phyloP scores from a whole-genome alignment of 306 rosid species.

The Dalbergia oliveri region DNA sequence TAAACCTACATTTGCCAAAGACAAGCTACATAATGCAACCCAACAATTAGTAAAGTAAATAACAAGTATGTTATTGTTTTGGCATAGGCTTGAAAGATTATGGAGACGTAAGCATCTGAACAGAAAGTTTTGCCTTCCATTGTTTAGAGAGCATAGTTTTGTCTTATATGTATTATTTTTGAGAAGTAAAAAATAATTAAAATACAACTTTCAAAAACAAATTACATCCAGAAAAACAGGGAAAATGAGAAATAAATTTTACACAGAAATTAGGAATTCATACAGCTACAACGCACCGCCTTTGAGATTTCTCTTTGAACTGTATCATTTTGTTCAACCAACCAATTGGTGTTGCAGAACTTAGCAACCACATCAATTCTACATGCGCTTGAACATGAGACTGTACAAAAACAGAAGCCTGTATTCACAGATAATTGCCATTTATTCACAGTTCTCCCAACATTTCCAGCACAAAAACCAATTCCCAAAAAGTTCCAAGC shows the following conservation, averaged over 20 bases:
- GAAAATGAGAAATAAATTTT: conserved; percentile 19
- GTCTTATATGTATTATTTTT: neutral
- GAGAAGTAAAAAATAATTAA: neutral
- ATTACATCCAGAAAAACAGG: conserved; percentile 32
- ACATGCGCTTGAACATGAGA: conserved; percentile 97
- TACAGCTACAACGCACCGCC: conserved; percentile 86
- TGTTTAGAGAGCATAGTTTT: neutral
- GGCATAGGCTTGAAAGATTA: neutral
- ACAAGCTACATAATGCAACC: conserved; percentile 30
- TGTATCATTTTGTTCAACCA: conserved; percentile 97
- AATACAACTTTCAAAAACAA: conserved; percentile 3
- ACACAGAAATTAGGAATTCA: conserved; percentile 51
- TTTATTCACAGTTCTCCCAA: conserved; percentile 24
- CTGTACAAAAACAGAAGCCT: conserved; percentile 98
- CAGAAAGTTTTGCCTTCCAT: conserved; percentile 29
- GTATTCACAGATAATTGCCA: conserved; percentile 47
- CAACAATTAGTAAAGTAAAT: neutral
- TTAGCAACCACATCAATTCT: conserved; percentile 95
- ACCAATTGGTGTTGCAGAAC: conserved; percentile 90
- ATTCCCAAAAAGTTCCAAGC: conserved; percentile 26
- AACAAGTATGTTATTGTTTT: conserved; percentile 12
- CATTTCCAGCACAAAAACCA: conserved; percentile 35
- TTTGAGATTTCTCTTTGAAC: conserved; percentile 97
- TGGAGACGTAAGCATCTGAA: conserved; percentile 17
- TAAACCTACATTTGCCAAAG: conserved; percentile 33